Evolutionary conservation across 768 basidiomycete species (phyloP).

Genomic region (Kwoniella pini): DNA sequence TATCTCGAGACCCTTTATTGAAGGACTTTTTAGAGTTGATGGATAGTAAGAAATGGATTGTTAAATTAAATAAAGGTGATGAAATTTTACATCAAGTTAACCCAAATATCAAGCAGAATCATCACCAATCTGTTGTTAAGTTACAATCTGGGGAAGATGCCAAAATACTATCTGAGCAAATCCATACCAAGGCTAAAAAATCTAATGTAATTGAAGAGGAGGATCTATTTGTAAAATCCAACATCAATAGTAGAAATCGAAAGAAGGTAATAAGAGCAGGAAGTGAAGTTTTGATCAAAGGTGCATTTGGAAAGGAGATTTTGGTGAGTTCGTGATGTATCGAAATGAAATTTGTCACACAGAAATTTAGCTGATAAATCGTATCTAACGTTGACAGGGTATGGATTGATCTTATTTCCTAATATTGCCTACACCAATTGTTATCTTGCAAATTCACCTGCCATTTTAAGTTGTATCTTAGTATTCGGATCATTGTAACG

Average conservation of each 20-base stretch:
- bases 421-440: too few relatives aligned
- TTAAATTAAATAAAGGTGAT: constrained; percentile 62
- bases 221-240: neutral
- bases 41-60: constrained; percentile 71
- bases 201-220: too few relatives aligned
- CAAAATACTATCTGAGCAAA: neutral
- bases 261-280: constrained; percentile 22
- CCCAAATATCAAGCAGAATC: neutral
- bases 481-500: too few relatives aligned
- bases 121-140: neutral
- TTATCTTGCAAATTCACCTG: too few relatives aligned
- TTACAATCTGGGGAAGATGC: neutral
- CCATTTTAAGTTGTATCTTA: too few relatives aligned
- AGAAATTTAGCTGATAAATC: too few relatives aligned
- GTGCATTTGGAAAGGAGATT: constrained; percentile 33
- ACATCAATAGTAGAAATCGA: constrained; percentile 12
- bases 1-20: constrained; percentile 61
- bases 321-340: constrained; percentile 29
- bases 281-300: constrained; percentile 19
- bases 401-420: constrained; percentile 8
- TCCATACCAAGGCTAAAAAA: neutral
- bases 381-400: too few relatives aligned
- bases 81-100: constrained; percentile 62
- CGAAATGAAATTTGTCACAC: too few relatives aligned
- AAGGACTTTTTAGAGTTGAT: constrained; percentile 75